Evolutionary conservation across 2,329 filamentous ascomycete species (phyloP).

Genomic region (Pseudogymnoascus verrucosus): DNA sequence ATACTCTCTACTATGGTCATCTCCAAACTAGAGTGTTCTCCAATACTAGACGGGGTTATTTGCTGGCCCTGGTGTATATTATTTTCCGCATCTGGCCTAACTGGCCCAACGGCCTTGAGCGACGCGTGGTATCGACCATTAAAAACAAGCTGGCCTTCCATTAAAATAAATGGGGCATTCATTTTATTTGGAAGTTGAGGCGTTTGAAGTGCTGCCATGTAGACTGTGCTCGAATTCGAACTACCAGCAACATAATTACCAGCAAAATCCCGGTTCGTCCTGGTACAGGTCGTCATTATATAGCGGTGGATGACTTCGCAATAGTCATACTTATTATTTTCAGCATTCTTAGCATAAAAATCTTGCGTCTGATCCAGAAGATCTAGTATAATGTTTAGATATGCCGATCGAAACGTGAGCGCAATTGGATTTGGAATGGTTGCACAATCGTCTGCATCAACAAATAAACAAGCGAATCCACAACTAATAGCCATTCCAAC

Average conservation of each 20-base stretch:
- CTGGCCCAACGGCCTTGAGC: neutral
- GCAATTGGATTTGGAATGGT: neutral
- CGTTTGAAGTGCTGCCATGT: neutral
- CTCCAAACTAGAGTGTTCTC: neutral
- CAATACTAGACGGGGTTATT: neutral
- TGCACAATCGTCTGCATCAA: neutral
- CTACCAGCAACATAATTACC: neutral
- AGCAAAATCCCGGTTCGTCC: too few relatives aligned
- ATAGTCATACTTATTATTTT: neutral
- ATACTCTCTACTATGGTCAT: neutral
- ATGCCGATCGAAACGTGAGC: neutral
- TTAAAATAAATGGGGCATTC: neutral
- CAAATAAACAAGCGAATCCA: neutral
- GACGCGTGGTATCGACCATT: neutral
- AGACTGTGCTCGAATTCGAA: neutral
- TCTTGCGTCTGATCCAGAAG: neutral
- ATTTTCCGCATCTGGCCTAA: neutral
- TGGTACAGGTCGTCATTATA: neutral
- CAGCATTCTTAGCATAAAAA: neutral
- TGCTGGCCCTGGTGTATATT: neutral
- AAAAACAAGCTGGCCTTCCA: neutral
- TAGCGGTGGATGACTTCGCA: neutral
- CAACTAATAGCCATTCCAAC: neutral
- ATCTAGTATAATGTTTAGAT: neutral
- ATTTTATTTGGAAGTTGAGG: neutral